Evolutionary conservation across 176 grass and related monocot genomes (phyloP), one percentile per base, ranked within the genome.

Genomic region (Rhynchospora tenuis): DNA sequence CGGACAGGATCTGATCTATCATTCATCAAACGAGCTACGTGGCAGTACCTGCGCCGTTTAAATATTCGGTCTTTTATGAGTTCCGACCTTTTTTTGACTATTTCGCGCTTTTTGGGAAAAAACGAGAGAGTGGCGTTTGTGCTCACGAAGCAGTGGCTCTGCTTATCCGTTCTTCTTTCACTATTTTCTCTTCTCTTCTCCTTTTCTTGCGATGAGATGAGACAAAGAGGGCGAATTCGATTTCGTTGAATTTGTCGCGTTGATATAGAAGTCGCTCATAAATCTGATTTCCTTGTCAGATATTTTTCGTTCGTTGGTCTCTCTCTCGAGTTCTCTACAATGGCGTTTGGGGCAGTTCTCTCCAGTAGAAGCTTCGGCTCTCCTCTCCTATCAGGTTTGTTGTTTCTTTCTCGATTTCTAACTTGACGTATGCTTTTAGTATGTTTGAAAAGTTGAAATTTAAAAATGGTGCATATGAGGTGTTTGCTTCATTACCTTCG

Each of bases 271-370:
- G 29, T 56, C 17, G 45, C 64, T 19, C 13, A 77, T 5, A 76
- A 23, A 55, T 51, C 64, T 45, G 6, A 47, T 84, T 83, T 52
- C 70, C 9, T 11, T 69, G 6, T 62, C 23, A 9, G 16, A 72
- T 29, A 14, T 23, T 65, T 44, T 50, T 66, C 52, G 20, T 24
- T 47, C 55, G 31, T 54, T 17, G 3, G 26, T 46, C 26, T 69
- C 31, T 48, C 55, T 66, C 8, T n/a, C 51, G 19, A 31, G 26
- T 77, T 78, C 63, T 59, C 22, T 55, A 7, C 61, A 81, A 94
- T 94, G 92, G 89, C 92, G 59, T 85, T 87, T 86, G 92, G 92
- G 12, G 87, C 86, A 14, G 82, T 91, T 51, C 84, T 94, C 62
- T 89, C 86, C 52, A 72, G 86, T 28, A 85, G 91, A 63, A 72